Base-by-base conservation (phyloP, 1,284 basidiomycete species). In the Rhizoctonia solani region DNA sequence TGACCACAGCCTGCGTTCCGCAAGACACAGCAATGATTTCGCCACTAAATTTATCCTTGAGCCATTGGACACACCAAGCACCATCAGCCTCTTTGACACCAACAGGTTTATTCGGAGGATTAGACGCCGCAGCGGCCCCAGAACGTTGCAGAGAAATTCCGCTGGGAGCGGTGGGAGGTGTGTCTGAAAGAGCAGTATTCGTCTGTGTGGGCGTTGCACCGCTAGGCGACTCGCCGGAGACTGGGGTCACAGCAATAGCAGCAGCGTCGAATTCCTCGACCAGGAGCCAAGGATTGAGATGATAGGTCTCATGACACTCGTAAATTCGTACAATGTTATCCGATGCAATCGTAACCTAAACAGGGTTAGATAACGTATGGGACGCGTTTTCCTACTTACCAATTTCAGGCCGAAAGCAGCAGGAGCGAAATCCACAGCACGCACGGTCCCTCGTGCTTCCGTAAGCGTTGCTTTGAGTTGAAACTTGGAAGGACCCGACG, bases 1-100 rank as follows among this genome's bases (percentile, higher is more conserved):
- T 92, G 52, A 96, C 80, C 16, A 85, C 77, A 0, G 91, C 89
- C 68, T 80, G 85, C 1, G 85, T 82, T 1, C 93, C 93, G 58
- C 85, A 85, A 1, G 86, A 85, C 0, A 86, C 87, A 13, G 91
- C 93, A 47, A 97, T 79, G 25, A 95, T 75, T 74, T 94, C 90
- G 0, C 95, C 94, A 93, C 93, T 95, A 77, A 93, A 95, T 69
- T 85, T 82, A 72, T 98, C 95, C 74, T 92, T 92, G 77, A 94
- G 97, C 93, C 94, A 98, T 21, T 89, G 90, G 49, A 98, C 77
- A 69, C 88, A 89, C 93, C 94, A 97, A 0, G 92, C 95, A 8
- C 93, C 93, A 69, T 92, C 88, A 0, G 92, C 92, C 75, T 92
- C 90, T 32, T 85, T 80, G 71, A 85, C 86, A 0, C 87, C 87